Conservation (phyloP, 2,329 filamentous ascomycete species). For the Apiospora saccharicola region DNA sequence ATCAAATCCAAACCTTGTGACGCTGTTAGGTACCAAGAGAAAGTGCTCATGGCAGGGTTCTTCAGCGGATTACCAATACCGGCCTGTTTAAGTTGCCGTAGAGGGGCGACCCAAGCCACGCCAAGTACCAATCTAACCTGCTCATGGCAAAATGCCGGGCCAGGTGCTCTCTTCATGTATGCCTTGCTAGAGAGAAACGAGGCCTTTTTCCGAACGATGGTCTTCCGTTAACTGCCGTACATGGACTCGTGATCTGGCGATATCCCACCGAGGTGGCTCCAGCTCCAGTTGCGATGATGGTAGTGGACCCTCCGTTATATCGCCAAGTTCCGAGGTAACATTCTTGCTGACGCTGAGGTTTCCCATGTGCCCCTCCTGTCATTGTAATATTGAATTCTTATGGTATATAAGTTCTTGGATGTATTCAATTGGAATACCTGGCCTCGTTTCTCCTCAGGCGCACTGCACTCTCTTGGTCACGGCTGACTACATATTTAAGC, state of each 20-base stretch:
- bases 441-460: neutral
- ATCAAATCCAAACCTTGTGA: neutral
- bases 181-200: neutral
- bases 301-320: neutral
- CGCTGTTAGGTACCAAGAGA: neutral
- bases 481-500: neutral
- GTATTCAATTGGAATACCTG: neutral
- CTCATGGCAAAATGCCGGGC: slow-evolving; percentile 9
- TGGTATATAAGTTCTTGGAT: neutral
- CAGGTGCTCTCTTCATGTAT: neutral
- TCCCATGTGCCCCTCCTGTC: neutral
- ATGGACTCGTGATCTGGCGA: neutral
- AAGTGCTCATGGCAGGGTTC: neutral
- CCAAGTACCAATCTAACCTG: slow-evolving; percentile 12
- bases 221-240: slow-evolving; percentile 13
- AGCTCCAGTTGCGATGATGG: neutral
- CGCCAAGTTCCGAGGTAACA: slow-evolving; percentile 7
- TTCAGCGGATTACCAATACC: neutral
- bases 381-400: no score
- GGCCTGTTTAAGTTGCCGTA: neutral
- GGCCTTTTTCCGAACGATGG: neutral
- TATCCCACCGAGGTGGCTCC: neutral
- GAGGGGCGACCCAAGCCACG: neutral
- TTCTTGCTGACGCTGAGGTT: neutral
- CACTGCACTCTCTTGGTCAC: neutral